A percentile compares a stretch with the other conserved stretches of the same genome.
Evolutionary conservation across 75 land plant species (phyloP).

Genomic region (Chamaecyparis obtusa): DNA sequence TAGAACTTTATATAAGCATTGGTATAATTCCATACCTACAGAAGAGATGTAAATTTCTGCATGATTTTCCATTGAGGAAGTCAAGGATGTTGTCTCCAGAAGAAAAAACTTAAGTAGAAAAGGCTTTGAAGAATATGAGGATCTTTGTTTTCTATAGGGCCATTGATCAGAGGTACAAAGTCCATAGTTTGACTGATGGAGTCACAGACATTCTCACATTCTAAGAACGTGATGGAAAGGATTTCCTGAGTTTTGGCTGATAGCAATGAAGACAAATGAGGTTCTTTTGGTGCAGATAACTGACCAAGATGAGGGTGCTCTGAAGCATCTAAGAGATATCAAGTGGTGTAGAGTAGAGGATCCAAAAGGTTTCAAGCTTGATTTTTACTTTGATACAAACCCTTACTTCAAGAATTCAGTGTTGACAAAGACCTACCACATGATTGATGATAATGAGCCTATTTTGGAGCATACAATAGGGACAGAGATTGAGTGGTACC

Average conservation of each 20-base stretch:
- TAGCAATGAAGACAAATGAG: conserved; percentile 90
- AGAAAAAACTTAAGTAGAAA: too few species aligned
- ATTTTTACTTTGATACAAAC: conserved; percentile 83
- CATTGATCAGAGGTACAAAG: too few species aligned
- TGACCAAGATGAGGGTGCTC: conserved; percentile 94
- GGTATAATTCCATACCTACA: too few species aligned
- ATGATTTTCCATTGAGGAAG: too few species aligned
- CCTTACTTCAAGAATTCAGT: conserved; percentile 88
- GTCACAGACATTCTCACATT: too few species aligned
- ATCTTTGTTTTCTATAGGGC: too few species aligned
- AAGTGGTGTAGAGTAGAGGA: conserved; percentile 77
- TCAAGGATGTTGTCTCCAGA: too few species aligned
- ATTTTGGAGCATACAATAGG: conserved; percentile 98
- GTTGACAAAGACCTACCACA: conserved; percentile 93
- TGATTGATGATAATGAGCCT: conserved; percentile 99
- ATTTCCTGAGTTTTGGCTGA: conserved; percentile 93
- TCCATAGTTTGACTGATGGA: too few species aligned
- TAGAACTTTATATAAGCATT: too few species aligned
- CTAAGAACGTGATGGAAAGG: too few species aligned
- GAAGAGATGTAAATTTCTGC: too few species aligned
- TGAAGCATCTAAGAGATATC: conserved; percentile 85
- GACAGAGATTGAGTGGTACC: conserved; percentile 96
- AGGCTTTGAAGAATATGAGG: too few species aligned
- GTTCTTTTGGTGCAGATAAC: conserved; percentile 89
- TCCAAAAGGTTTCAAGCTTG: conserved; percentile 96